Evolutionary conservation across 2,329 filamentous ascomycete species (phyloP), one percentile per base, ranked within the genome.

Genomic region (Fusarium oxysporum): DNA sequence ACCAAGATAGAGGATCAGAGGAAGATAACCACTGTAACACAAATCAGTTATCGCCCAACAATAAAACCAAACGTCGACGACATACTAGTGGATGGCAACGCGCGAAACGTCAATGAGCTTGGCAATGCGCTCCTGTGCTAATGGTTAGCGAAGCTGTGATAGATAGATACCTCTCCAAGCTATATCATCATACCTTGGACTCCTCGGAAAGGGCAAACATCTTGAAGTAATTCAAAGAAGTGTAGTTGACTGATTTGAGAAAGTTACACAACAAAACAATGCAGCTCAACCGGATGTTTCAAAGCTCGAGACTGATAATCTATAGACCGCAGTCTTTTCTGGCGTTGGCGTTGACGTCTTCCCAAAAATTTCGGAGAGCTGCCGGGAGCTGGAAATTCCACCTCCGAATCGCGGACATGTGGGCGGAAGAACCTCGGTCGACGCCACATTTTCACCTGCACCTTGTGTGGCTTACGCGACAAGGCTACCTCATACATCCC

Each of bases 1-100:
- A 96, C 94, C 96, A 79, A 99, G 92, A 84, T 98, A 99, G 83
- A 99, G 89, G 82, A 99, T 97, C 83, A 99, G 85, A 78, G 96
- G 96, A 66, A 99, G 90, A 85, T 98, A 99, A 83, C 96, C 96
- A 88, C 94, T 97, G 78, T 58, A 62, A 59, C 48, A 58, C 35
- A 60, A 55, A 80, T 88, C 75, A 87, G 83, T 72, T 68, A 56
- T 13, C n/a, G 32, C 25, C 56, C 23, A n/a, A 17, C 6, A 28
- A 25, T 3, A 16, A 21, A 17, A 43, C 14, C 5, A 3, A 45
- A 43, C 23, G 13, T 21, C 57, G 33, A 81, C 58, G 33, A 81
- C 92, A 76, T 90, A 97, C 94, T 98, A 99, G 87, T 99, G 96
- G 81, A 99, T 93, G 68, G 93, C 95, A 79, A 98, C 92, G 80